phyloP scores from a whole-genome alignment of 2,329 filamentous ascomycete species.

The Leptographium flavum region DNA sequence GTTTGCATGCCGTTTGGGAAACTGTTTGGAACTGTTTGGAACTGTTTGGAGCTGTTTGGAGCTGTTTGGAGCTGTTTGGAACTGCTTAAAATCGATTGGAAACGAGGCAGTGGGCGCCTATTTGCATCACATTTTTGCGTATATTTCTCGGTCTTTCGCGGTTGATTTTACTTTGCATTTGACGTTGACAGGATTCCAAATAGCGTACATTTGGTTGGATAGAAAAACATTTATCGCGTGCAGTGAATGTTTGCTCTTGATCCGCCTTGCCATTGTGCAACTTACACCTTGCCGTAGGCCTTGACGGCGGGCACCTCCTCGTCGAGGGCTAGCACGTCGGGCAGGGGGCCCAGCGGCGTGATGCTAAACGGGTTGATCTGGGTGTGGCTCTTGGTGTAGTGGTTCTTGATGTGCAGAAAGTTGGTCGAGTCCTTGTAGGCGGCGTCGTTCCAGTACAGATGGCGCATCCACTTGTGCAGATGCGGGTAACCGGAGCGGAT shows the following conservation, averaged over 20 bases:
- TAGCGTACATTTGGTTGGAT: background rate
- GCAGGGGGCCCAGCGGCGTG: constrained; percentile 72
- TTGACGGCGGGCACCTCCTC: constrained; percentile 57
- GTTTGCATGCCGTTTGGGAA: background rate
- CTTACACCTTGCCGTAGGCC: constrained; percentile 3
- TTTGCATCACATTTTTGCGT: background rate
- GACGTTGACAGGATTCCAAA: background rate
- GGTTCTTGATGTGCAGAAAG: constrained; percentile 88
- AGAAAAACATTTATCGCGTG: background rate
- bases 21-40: background rate
- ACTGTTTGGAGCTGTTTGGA: too few relatives aligned
- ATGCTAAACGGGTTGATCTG: constrained; percentile 59
- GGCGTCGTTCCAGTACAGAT: constrained; percentile 69
- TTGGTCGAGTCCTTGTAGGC: constrained; percentile 76
- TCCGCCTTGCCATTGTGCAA: background rate
- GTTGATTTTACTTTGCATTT: too few relatives aligned
- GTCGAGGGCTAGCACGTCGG: constrained; percentile 63
- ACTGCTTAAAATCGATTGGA: too few relatives aligned
- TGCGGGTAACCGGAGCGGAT: constrained; percentile 72
- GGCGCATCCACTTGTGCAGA: constrained; percentile 67
- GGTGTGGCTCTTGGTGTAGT: constrained; percentile 46
- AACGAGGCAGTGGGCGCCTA: too few relatives aligned
- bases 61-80: too few relatives aligned
- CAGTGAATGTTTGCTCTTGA: background rate
- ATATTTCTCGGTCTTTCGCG: background rate